Conservation (phyloP, 2,329 filamentous ascomycete genomes). For the Venturia effusa region DNA sequence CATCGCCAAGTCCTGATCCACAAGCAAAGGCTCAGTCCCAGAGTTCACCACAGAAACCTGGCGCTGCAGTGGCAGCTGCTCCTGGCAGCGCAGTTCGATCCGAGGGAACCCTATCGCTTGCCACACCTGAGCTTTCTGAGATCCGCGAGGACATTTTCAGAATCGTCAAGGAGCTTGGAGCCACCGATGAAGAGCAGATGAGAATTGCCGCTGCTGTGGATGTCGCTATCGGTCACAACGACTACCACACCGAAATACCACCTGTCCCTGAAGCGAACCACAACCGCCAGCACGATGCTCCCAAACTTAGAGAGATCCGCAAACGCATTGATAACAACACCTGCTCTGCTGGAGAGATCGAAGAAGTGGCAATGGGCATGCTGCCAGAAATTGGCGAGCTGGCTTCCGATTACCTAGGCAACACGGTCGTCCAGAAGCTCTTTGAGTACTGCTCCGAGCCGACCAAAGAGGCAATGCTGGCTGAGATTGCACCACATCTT, state of each 20-base stretch:
- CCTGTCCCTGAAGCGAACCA: constrained; percentile 79
- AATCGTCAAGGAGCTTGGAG: constrained; percentile 84
- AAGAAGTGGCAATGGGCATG: constrained; percentile 87
- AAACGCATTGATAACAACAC: constrained; percentile 97
- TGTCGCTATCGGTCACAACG: constrained; percentile 61
- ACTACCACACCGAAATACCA: constrained; percentile 76
- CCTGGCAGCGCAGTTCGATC: constrained; percentile 33
- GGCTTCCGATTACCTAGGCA: constrained; percentile 90
- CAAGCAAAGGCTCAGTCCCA: constrained; percentile 37
- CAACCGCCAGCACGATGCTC: constrained; percentile 82
- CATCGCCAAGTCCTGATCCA: constrained; percentile 84
- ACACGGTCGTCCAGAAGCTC: constrained; percentile 98
- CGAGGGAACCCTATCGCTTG: constrained; percentile 38
- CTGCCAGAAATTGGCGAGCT: constrained; percentile 92
- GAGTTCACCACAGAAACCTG: constrained; percentile 26
- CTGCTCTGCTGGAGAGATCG: constrained; percentile 75
- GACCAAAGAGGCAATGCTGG: constrained; percentile 83
- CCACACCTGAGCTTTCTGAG: constrained; percentile 62
- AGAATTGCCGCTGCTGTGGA: constrained; percentile 66
- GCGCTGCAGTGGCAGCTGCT: constrained; percentile 25
- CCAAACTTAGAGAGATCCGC: constrained; percentile 86
- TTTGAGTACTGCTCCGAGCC: constrained; percentile 93
- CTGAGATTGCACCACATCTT: constrained; percentile 78
- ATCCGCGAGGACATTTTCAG: constrained; percentile 73
- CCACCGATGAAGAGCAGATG: constrained; percentile 63